A percentile compares a stretch with the other conserved stretches of the same genome.
phyloP scores from a whole-genome alignment of 225 moss, liverwort and hornwort species.

The Takakia lepidozioides region DNA sequence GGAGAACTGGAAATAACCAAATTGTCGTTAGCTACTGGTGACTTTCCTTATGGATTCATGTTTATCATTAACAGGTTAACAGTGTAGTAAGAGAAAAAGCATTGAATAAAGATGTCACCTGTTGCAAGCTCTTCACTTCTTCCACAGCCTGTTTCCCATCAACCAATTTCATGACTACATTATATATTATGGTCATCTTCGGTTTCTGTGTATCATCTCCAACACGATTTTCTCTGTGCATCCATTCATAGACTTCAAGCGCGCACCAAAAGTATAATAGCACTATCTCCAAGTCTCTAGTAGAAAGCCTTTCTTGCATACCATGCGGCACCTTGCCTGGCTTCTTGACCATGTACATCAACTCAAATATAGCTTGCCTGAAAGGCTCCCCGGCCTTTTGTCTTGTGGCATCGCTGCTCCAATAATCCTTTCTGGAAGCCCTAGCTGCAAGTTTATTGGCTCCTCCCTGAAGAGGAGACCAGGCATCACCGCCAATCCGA shows the following conservation, averaged over 20 bases:
- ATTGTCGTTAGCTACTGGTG: too few species aligned
- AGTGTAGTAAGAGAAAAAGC: too few species aligned
- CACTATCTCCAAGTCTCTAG: conserved; percentile 83
- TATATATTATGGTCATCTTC: conserved; percentile 93
- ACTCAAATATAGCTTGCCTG: conserved; percentile 76
- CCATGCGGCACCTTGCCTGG: conserved; percentile 81
- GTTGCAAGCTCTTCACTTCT: conserved; percentile 85
- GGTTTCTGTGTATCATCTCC: conserved; percentile 77
- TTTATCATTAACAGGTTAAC: too few species aligned
- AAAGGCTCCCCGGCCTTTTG: conserved; percentile 64
- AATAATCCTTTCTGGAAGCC: conserved; percentile 32
- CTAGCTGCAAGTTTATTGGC: too few species aligned
- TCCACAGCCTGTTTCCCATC: conserved; percentile 82
- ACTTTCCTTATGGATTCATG: too few species aligned
- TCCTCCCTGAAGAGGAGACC: too few species aligned
- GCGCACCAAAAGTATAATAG: conserved; percentile 95
- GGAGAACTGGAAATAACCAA: too few species aligned
- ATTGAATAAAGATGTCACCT: conserved; percentile 28
- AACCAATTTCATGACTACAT: conserved; percentile 89
- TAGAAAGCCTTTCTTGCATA: conserved; percentile 79
- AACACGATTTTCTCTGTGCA: conserved; percentile 89
- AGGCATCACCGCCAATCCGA: too few species aligned
- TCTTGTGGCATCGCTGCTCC: conserved; percentile 26
- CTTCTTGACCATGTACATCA: conserved; percentile 86
- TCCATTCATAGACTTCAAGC: conserved; percentile 95